Base-by-base conservation (phyloP, 1,139 yeast species). In the Nematodospora anomalae region DNA sequence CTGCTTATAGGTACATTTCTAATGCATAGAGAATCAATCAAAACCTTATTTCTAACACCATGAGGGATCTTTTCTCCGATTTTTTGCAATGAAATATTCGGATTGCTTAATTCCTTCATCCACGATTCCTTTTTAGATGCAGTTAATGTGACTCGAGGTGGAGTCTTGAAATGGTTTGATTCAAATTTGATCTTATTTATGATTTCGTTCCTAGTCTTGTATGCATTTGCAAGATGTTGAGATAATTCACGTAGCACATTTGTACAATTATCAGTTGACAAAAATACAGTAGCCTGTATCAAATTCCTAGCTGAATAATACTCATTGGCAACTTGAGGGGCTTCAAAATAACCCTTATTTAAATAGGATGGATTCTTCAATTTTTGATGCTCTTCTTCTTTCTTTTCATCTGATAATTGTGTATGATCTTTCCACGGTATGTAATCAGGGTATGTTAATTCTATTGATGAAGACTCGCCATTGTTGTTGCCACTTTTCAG, bases 61-160 rank as follows among this genome's bases (percentile, higher is more conserved):
- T 90, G 96, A 0, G 98, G 97, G n/a, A 90, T 76, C 24, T 89
- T 85, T 37, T 83, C 74, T 1, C 94, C 76, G 2, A 90, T 72
- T 40, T 76, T 77, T 35, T 75, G 67, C 33, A 90, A 62, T 0
- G 96, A 86, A 0, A 83, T 71, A 12, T 67, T 60, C 0, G 83
- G 76, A 38, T 84, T 74, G 2, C 94, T 86, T 37, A 90, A 66
- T 52, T 88, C 95, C 37, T 74, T 73, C 33, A 90, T 64, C 98
- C 98, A 90, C 1, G 80, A 69, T 45, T 88, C 96, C 44, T 83
- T 74, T 54, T 86, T 85, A 53, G 83, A 83, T 40, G 90, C 95
- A 0, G 97, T 89, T 23, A 90, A 63, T 0, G 97, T 90, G 13
- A 90, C 95, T 44, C 96, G 67, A 8, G 92, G 90, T 0, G 95